A percentile compares a stretch with the other conserved stretches of the same genome.
Conservation (phyloP, 208 protist genomes). For the Leishmania lainsoni region DNA sequence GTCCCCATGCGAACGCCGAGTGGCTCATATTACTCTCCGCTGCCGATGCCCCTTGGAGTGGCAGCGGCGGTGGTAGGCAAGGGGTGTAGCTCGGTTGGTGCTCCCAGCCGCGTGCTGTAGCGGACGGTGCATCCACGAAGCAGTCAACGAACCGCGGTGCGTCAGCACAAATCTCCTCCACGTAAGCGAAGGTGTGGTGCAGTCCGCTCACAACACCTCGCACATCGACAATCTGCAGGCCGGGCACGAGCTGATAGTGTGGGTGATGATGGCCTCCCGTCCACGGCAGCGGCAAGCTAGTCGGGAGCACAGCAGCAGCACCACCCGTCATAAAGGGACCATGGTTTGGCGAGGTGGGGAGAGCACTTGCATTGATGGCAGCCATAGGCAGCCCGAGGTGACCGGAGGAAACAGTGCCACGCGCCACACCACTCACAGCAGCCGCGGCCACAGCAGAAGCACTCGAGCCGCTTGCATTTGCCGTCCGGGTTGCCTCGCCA, state of each 20-base stretch:
- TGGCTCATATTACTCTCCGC: not conserved
- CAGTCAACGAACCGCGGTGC: not conserved
- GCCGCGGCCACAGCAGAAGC: constrained; percentile 6
- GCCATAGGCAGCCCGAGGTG: constrained; percentile 11
- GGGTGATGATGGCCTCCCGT: constrained; percentile 25
- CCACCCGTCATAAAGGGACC: not conserved
- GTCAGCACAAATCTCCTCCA: constrained; percentile 50
- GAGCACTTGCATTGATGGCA: not conserved
- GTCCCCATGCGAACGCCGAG: not conserved
- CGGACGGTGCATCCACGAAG: not conserved
- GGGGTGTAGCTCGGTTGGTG: not conserved
- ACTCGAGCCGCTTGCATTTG: not conserved
- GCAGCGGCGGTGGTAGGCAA: not conserved
- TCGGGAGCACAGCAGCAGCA: not conserved
- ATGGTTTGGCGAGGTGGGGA: constrained; percentile 12
- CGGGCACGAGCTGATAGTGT: constrained; percentile 52
- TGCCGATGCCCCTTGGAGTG: not conserved
- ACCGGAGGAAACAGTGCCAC: not conserved
- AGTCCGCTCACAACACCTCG: constrained; percentile 75
- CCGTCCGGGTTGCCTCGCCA: constrained; percentile 46
- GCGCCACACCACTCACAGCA: not conserved
- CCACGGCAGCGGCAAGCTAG: constrained; percentile 5
- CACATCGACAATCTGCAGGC: constrained; percentile 60
- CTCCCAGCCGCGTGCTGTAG: not conserved
- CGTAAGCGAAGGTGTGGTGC: constrained; percentile 81